A percentile compares a stretch with the other conserved stretches of the same genome.
phyloP scores from a whole-genome alignment of 1,284 basidiomycete species.

The Tetrapyrgos nigripes region DNA sequence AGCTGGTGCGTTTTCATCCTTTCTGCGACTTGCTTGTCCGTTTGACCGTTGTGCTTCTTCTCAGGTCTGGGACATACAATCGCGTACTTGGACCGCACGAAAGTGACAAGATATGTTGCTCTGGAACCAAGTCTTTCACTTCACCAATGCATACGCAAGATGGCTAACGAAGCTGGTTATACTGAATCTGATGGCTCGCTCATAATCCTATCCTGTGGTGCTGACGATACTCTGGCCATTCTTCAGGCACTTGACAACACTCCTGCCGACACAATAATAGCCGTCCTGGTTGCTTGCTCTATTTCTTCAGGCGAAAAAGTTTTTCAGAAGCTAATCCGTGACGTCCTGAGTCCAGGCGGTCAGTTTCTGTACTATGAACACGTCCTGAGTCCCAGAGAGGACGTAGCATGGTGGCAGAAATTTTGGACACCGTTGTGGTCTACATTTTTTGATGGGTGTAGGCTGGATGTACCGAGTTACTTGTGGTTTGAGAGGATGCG shows the following conservation, averaged over 20 bases:
- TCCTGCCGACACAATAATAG: slow-evolving; percentile 61
- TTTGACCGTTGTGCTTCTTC: not conserved
- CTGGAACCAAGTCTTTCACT: slow-evolving; percentile 8
- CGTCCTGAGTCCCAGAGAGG: slow-evolving; percentile 53
- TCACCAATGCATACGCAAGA: slow-evolving; percentile 7
- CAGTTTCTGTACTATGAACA: slow-evolving; percentile 71
- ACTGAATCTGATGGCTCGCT: slow-evolving; percentile 23
- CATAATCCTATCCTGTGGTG: slow-evolving; percentile 58
- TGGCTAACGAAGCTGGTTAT: slow-evolving; percentile 8
- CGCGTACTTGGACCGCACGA: slow-evolving; percentile 4
- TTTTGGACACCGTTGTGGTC: slow-evolving; percentile 74
- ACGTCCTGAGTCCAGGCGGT: slow-evolving; percentile 63
- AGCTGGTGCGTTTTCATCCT: slow-evolving; percentile 5
- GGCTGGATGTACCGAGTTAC: slow-evolving; percentile 62
- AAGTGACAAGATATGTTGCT: slow-evolving; percentile 11
- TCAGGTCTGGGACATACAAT: slow-evolving; percentile 13
- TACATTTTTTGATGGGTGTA: slow-evolving; percentile 62
- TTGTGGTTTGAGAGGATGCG: slow-evolving; percentile 51
- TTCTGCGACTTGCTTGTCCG: not conserved
- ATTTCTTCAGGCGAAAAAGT: slow-evolving; percentile 56
- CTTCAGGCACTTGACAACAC: slow-evolving; percentile 44
- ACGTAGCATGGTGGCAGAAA: slow-evolving; percentile 69
- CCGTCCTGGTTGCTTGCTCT: slow-evolving; percentile 65
- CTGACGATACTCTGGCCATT: slow-evolving; percentile 58
- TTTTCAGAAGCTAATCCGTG: slow-evolving; percentile 47